A percentile compares a stretch with the other conserved stretches of the same genome.
Evolutionary conservation across 2,329 filamentous ascomycete species (phyloP).

Genomic region (Aspergillus ochraceoroseus): DNA sequence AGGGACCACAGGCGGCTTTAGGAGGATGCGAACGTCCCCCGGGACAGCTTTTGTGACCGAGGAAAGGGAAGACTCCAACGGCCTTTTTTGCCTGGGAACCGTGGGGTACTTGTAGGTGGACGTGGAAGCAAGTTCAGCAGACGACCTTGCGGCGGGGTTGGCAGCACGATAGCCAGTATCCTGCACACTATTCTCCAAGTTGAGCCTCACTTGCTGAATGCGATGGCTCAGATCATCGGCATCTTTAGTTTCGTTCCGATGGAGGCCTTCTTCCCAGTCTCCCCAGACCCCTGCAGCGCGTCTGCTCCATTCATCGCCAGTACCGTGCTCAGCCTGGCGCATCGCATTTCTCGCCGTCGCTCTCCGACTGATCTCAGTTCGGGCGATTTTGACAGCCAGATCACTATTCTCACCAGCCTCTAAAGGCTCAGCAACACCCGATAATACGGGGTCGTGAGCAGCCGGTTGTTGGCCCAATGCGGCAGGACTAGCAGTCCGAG

Average conservation of each 20-base stretch:
- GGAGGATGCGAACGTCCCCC: constrained; percentile 19
- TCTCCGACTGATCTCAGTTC: constrained; percentile 64
- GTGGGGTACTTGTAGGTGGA: constrained; percentile 43
- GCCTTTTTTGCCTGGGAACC: constrained; percentile 39
- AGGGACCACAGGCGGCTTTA: constrained; percentile 36
- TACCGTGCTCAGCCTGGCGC: constrained; percentile 54
- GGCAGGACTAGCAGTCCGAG: constrained; percentile 13
- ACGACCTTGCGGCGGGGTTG: constrained; percentile 15
- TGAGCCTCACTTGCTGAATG: constrained; percentile 50
- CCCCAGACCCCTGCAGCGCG: constrained; percentile 53
- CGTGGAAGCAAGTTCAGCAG: constrained; percentile 19
- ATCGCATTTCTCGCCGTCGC: constrained; percentile 57
- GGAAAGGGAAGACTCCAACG: constrained; percentile 23
- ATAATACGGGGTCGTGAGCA: constrained; percentile 55
- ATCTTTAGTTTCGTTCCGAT: constrained; percentile 28
- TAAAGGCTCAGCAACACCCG: constrained; percentile 56
- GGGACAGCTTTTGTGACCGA: constrained; percentile 19
- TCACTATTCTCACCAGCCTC: constrained; percentile 68
- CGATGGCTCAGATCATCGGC: constrained; percentile 47
- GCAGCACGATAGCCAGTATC: constrained; percentile 7
- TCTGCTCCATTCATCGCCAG: constrained; percentile 55
- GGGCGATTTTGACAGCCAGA: constrained; percentile 70
- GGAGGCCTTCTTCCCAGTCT: constrained; percentile 47
- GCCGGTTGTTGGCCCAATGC: constrained; percentile 16
- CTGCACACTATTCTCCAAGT: constrained; percentile 29